Evolutionary conservation across 768 basidiomycete genomes (phyloP), one percentile per base, ranked within the genome.

Genomic region (Tylopilus sp.): DNA sequence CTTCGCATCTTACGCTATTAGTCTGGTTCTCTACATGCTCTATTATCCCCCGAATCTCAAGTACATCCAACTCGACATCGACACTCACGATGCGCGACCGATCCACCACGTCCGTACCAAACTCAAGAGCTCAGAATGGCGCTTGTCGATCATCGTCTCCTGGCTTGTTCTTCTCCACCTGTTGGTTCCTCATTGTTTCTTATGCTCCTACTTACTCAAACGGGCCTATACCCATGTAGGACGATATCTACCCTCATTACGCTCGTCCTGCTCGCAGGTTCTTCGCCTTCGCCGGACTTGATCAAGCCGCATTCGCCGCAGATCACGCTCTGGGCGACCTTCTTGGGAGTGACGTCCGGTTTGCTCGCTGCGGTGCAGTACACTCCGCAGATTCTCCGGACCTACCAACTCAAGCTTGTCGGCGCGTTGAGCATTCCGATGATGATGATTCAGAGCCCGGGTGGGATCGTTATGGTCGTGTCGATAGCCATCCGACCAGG

Each of bases 401-500:
- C 95, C 1, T 97, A 87, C 61, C 74, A 72, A 6, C 70, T 80
- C 28, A 87, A 85, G 63, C 80, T 96, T 13, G 94, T 98, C 10
- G 96, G 96, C 3, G 92, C 93, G 0, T 75, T 98, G 16, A 94
- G 92, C 63, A 89, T 99, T 52, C 87, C 89, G 1, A 98, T 92
- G 84, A 98, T 99, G 96, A 72, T 83, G 44, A 90, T 99, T 16
- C 96, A 98, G 71, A 92, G 84, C 13, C 94, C 94, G 4, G 95
- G 94, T 4, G 87, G 89, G 1, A 74, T 90, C 4, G 65, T 91
- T n/a, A 95, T 98, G 86, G 87, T 91, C 7, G 56, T 86, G 5
- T 89, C 85, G 57, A 89, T 93, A 52, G 89, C 86, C 8, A 71
- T 90, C 24, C 74, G 89, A 51, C 87, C 87, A 2, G 87, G 86